These are phyloP conservation scores for Eutrema yunnanense DNA, from an alignment of 345 rosid genomes.

Conservation along the genomic window DNA sequence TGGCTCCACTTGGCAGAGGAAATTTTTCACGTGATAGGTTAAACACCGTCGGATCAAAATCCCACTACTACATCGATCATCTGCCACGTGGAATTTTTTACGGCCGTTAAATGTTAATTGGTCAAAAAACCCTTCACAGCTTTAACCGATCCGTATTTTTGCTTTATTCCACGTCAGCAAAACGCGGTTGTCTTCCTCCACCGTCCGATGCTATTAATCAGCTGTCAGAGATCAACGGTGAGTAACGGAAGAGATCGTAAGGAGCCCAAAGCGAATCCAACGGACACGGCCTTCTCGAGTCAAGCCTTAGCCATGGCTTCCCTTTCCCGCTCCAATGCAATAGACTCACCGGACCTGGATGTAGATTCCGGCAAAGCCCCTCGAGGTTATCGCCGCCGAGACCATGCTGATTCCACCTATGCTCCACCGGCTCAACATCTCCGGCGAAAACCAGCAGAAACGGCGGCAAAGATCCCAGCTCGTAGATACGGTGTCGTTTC, in stretches of 20 bases:
- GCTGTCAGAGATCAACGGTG: conserved; percentile 53
- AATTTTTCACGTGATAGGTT: no score
- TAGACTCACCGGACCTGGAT: conserved; percentile 78
- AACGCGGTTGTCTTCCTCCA: conserved; percentile 4
- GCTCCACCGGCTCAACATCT: conserved; percentile 69
- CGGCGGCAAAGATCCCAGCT: conserved; percentile 81
- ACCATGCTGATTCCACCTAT: conserved; percentile 93
- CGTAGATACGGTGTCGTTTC: conserved; percentile 66
- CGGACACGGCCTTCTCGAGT: conserved; percentile 51
- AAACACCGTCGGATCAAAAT: not conserved
- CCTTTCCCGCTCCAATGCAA: conserved; percentile 96
- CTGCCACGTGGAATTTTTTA: not conserved
- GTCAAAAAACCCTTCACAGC: not conserved
- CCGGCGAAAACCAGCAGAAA: conserved; percentile 81
- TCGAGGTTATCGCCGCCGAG: conserved; percentile 79
- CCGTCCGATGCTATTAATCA: conserved; percentile 25
- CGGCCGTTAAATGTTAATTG: not conserved
- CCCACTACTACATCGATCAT: not conserved
- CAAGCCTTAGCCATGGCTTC: conserved; percentile 80
- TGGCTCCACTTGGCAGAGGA: not conserved
- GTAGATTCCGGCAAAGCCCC: conserved; percentile 65
- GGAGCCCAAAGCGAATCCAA: conserved; percentile 64
- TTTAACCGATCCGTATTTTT: not conserved
- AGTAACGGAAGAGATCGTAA: conserved; percentile 54
- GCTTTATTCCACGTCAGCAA: not conserved